Percentiles rank a stretch among this genome's conserved stretches.
Evolutionary conservation across 164 flowering plant genomes (phyloP).

Genomic region (Taxillus chinensis): DNA sequence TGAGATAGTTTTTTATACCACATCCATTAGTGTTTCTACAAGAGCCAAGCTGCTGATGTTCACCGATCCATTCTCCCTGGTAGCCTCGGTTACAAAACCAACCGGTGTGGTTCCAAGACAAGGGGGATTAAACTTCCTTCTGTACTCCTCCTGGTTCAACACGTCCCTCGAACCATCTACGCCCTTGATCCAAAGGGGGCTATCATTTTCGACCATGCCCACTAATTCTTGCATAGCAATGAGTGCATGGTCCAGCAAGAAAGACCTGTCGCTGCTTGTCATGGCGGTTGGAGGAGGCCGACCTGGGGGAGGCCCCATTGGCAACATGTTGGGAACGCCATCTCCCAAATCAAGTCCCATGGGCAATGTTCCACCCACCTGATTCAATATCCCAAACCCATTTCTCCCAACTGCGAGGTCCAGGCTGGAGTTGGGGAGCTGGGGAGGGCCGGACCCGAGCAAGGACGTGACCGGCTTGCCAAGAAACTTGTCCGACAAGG

Average conservation of each 20-base stretch:
- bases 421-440: slow-evolving; percentile 14
- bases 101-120: slow-evolving; percentile 33
- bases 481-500: slow-evolving; percentile 10
- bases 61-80: slow-evolving; percentile 51
- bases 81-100: slow-evolving; percentile 39
- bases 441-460: slow-evolving; percentile 12
- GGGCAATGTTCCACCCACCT: slow-evolving; percentile 12
- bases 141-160: slow-evolving; percentile 51
- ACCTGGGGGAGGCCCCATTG: slow-evolving; percentile 4
- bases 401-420: slow-evolving; percentile 32
- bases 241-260: slow-evolving; percentile 30
- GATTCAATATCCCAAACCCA: slow-evolving; percentile 14
- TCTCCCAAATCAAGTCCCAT: slow-evolving; percentile 23
- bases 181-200: slow-evolving; percentile 55
- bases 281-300: slow-evolving; percentile 6
- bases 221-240: slow-evolving; percentile 59
- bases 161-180: slow-evolving; percentile 33
- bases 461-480: slow-evolving; percentile 21
- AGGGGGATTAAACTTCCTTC: slow-evolving; percentile 28
- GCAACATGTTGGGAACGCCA: slow-evolving; percentile 10
- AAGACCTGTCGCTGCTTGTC: slow-evolving; percentile 13
- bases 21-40: slow-evolving; percentile 62
- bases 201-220: slow-evolving; percentile 30
- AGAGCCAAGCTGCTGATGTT: slow-evolving; percentile 43
- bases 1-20: slow-evolving; percentile 29